These are phyloP conservation scores for Nannochloropsis gaditana DNA, from an alignment of 108 stramenopile species.

Conservation along the genomic window DNA sequence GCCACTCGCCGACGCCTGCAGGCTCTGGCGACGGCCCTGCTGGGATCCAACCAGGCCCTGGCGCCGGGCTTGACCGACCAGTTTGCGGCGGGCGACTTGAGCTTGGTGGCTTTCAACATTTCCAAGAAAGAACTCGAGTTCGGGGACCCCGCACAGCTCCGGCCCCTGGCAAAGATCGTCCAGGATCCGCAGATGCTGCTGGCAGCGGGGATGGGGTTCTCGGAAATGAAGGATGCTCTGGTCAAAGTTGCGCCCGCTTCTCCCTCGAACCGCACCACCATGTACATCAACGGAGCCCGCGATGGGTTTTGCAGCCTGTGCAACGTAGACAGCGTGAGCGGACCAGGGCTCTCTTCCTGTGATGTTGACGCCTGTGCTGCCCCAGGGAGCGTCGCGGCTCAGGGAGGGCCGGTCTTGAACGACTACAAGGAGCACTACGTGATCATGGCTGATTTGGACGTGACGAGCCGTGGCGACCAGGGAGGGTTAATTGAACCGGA, in stretches of 20 bases:
- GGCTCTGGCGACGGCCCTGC: neutral
- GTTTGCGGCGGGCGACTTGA: neutral
- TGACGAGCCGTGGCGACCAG: neutral
- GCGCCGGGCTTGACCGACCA: neutral
- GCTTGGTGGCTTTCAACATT: neutral
- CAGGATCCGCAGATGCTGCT: too few relatives aligned
- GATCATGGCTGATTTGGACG: conserved; percentile 16
- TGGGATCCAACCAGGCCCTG: neutral
- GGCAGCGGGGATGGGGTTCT: neutral
- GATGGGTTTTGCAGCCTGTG: neutral
- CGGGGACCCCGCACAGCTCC: neutral
- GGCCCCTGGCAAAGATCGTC: neutral
- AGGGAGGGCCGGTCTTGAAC: neutral
- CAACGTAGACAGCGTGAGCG: neutral
- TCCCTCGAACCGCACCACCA: neutral
- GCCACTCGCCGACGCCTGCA: neutral
- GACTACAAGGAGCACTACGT: conserved; percentile 20
- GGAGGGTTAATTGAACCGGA: neutral
- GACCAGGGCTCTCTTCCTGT: neutral
- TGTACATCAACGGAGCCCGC: neutral
- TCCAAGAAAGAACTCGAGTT: neutral
- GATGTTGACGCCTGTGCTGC: neutral
- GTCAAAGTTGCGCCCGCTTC: neutral
- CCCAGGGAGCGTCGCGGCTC: neutral
- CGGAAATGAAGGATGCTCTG: neutral